Conservation (phyloP, 306 rosid species). For the Carpinus fangiana region DNA sequence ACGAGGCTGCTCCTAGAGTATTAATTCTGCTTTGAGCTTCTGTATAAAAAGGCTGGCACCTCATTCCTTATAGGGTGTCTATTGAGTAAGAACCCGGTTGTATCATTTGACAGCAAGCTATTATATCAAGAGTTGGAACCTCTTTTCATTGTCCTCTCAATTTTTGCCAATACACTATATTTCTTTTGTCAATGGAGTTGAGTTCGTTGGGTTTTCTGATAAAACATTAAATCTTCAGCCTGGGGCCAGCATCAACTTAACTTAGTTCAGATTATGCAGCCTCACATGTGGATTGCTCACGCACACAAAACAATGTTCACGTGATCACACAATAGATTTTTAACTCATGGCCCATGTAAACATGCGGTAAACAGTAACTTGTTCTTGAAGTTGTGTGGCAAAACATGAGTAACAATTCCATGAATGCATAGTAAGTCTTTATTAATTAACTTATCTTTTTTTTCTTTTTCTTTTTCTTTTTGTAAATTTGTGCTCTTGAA, state of each 20-base stretch:
- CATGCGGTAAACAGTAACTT: not conserved
- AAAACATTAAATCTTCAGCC: not conserved
- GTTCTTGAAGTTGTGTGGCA: slow-evolving; percentile 1
- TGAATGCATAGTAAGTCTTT: slow-evolving; percentile 1
- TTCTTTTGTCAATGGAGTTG: not conserved
- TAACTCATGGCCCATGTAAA: not conserved
- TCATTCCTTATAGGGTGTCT: not conserved
- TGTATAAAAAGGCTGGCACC: not conserved
- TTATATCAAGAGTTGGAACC: not conserved
- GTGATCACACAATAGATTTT: not conserved
- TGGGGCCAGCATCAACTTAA: not conserved
- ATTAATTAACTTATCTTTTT: slow-evolving; percentile 7
- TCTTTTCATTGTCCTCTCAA: not conserved
- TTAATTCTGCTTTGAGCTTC: not conserved
- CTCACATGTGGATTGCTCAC: not conserved
- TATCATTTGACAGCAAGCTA: not conserved
- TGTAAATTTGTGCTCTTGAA: slow-evolving; percentile 44
- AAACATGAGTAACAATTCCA: slow-evolving; percentile 1
- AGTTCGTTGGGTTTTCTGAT: not conserved
- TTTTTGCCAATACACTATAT: not conserved
- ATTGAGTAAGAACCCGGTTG: not conserved
- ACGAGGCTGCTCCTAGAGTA: not conserved
- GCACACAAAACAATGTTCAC: not conserved
- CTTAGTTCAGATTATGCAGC: not conserved
- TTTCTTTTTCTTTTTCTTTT: not conserved